phyloP scores from a whole-genome alignment of 1,139 yeast species.

The Kodamaea fungicola region DNA sequence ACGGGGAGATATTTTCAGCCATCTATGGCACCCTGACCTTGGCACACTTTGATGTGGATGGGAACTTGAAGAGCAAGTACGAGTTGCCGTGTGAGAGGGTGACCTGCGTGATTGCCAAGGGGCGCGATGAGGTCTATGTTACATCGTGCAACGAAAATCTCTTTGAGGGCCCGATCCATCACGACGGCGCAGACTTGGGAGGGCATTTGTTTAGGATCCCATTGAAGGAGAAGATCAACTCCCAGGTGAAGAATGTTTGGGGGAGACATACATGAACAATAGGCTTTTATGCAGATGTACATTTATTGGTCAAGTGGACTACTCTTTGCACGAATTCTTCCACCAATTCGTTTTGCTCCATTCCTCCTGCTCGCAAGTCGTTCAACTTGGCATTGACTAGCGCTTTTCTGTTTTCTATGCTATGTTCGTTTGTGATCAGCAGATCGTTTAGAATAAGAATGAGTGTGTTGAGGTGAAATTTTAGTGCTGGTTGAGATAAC shows the following conservation, averaged over 20 bases:
- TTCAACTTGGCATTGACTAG: conserved; percentile 59
- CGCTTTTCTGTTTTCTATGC: conserved; percentile 48
- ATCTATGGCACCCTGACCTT: conserved; percentile 62
- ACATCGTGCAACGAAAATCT: conserved; percentile 60
- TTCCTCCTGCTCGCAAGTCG: conserved; percentile 59
- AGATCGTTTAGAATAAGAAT: conserved; percentile 45
- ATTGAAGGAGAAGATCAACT: conserved; percentile 18
- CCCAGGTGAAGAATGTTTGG: conserved; percentile 29
- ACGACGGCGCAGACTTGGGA: conserved; percentile 45
- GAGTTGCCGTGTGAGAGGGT: conserved; percentile 59
- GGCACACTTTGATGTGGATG: conserved; percentile 48
- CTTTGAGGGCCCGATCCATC: conserved; percentile 30
- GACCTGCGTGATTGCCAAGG: conserved; percentile 65
- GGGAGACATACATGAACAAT: conserved; percentile 14
- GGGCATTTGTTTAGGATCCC: conserved; percentile 34
- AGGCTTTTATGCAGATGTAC: no score
- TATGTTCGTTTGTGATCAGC: conserved; percentile 40
- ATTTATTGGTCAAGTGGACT: conserved; percentile 3
- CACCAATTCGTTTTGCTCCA: conserved; percentile 59
- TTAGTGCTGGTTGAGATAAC: conserved; percentile 48
- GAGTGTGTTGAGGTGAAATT: conserved; percentile 50
- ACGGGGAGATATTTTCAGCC: conserved; percentile 66
- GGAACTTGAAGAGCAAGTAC: conserved; percentile 50
- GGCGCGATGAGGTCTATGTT: conserved; percentile 60
- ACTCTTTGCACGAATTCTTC: conserved; percentile 51